Base-by-base conservation (phyloP, 2,329 filamentous ascomycete species). In the Periglandula ipomoeae region DNA sequence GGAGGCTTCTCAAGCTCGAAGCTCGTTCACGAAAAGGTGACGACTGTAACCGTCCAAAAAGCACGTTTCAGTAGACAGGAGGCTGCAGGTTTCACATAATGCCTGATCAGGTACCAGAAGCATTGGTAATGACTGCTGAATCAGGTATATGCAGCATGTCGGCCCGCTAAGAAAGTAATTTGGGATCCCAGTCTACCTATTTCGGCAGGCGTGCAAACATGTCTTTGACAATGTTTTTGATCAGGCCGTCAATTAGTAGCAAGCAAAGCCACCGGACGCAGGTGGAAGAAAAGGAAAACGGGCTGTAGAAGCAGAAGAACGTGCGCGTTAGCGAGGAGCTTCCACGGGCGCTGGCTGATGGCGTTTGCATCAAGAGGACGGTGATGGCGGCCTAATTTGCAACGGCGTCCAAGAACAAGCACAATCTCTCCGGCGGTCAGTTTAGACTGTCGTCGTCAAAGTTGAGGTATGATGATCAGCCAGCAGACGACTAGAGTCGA, bases 251-350 rank as follows among this genome's bases (percentile, higher is more conserved):
- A 11, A 13, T 11, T 2, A 20, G 10, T 17, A 45, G n/a, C 8
- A 37, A n/a, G 22, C 10, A 27, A 19, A 11, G 13, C n/a, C 8
- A 44, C 15, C n/a, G n/a, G 13, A 10, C 6, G 11, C 23, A 38
- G 8, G 37, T 7, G 7, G 9, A 39, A 6, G 32, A 40, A 42
- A 49, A 40, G 26, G 34, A 44, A 49, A 35, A 13, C 20, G 38
- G 48, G 34, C 43, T 17, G 40, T 11, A 39, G 19, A 32, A 50
- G 26, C 26, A 43, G 38, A 47, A 44, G 39, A 50, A 48, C 32
- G 43, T 23, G 6, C 24, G 19, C 43, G 34, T 26, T 17, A 37
- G 43, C 24, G 20, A 42, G 22, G 22, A 13, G 23, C 17, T 42
- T 15, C 17, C 20, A 11, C 2, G 20, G 20, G 23, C 22, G 13